phyloP scores from a whole-genome alignment of 495 filamentous ascomycete genomes.

The Letharia columbiana region DNA sequence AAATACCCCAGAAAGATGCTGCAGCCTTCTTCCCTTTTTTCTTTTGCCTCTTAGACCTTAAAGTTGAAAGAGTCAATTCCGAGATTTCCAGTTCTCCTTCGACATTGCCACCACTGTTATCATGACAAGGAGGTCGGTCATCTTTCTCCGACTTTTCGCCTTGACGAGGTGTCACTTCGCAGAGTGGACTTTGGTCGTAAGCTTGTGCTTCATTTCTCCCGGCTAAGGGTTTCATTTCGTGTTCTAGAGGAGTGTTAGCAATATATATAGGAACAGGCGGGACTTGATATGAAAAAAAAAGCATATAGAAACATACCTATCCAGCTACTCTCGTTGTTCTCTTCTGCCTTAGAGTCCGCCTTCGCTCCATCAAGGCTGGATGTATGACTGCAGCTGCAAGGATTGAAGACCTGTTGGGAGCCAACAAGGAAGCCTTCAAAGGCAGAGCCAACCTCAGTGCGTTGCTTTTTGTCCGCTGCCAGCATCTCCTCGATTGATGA shows the following conservation, averaged over 20 bases:
- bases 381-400: conserved; percentile 19
- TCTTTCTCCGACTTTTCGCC: conserved; percentile 12
- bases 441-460: conserved; percentile 16
- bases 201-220: too few relatives aligned
- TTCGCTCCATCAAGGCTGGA: conserved; percentile 19
- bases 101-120: not conserved
- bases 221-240: too few relatives aligned
- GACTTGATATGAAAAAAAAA: conserved; percentile 16
- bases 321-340: conserved; percentile 18
- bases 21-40: conserved; percentile 17
- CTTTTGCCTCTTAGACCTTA: conserved; percentile 13
- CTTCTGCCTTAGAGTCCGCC: conserved; percentile 18
- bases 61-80: conserved; percentile 12
- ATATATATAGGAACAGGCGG: conserved; percentile 16
- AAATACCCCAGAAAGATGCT: conserved; percentile 17
- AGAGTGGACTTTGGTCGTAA: conserved; percentile 11
- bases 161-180: conserved; percentile 15
- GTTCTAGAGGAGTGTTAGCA: conserved; percentile 14
- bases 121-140: conserved; percentile 15
- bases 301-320: conserved; percentile 16
- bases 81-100: conserved; percentile 17
- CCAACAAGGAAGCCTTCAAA: conserved; percentile 20
- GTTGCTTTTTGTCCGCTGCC: conserved; percentile 19
- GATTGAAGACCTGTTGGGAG: conserved; percentile 18
- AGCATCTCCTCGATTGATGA: conserved; percentile 21